phyloP scores from a whole-genome alignment of 75 land plant genomes.

The Selaginella moellendorffii region DNA sequence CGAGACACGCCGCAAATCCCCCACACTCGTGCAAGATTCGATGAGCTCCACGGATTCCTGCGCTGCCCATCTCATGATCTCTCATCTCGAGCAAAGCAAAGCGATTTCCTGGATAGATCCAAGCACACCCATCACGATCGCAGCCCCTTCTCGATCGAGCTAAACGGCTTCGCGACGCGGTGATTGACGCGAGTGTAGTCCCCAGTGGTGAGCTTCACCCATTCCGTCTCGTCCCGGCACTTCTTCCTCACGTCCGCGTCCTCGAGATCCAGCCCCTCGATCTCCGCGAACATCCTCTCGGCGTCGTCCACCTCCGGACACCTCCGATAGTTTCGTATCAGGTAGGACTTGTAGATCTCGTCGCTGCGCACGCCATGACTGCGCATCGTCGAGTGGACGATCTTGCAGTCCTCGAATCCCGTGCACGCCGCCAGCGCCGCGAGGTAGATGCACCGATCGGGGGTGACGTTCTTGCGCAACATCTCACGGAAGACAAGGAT shows the following conservation, averaged over 20 bases:
- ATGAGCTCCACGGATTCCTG: too few species aligned
- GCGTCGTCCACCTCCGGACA: neutral
- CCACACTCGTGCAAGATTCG: too few species aligned
- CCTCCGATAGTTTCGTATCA: neutral
- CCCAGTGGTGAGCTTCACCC: neutral
- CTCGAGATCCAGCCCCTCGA: neutral
- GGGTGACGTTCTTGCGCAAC: neutral
- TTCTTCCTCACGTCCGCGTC: neutral
- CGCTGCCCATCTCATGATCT: too few species aligned
- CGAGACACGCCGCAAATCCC: too few species aligned
- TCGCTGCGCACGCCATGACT: neutral
- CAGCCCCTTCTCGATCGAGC: too few species aligned
- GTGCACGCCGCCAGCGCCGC: neutral
- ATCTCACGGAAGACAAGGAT: neutral
- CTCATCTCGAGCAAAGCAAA: too few species aligned
- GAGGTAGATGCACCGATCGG: neutral
- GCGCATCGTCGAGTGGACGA: neutral
- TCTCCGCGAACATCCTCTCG: neutral
- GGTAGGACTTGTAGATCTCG: neutral
- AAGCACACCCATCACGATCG: too few species aligned
- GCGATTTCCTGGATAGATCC: too few species aligned
- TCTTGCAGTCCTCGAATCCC: neutral
- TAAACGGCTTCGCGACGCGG: too few species aligned
- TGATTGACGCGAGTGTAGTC: neutral
- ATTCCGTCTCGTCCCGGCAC: neutral